Base-by-base conservation (phyloP, 352 stramenopile species). In the Phytophthora quininea region DNA sequence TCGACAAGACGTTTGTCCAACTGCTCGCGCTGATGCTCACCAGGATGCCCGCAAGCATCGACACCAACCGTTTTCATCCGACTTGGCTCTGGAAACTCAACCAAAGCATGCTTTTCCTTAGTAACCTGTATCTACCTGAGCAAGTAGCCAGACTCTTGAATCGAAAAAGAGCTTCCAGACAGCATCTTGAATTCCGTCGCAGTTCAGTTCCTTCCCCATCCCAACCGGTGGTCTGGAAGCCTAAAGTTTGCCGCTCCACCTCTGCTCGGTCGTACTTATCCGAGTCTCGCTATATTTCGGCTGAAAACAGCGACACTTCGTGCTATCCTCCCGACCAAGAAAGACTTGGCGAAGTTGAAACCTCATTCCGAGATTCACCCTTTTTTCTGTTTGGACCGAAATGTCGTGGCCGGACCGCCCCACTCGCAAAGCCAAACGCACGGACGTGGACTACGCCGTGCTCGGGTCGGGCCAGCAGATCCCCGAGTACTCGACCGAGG, bases 361-460 rank as follows among this genome's bases (percentile, higher is more conserved):
- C 33, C 62, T 72, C 69, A 76, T 60, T 76, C 59, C 54, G 57
- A 72, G 58, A 76, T 76, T 76, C 64, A 54, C 69, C 24, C 48
- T 12, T n/a, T n/a, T 33, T 43, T 60, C 32, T 50, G 54, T 71
- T 24, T 24, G 19, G 19, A 24, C 19, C 19, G 19, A 24, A 60
- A 77, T 77, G 64, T 54, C 60, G 54, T 45, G 72, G 55, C 57
- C 59, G 4, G 42, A 74, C 47, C 82, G 83, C 30, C 82, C 82
- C 11, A 64, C 74, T 56, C 86, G 86, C 54, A 87, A 87, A 33
- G 86, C 82, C 30, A 93, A 93, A 77, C 82, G 85, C 47, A 79
- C 79, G 32, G 84, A 88, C 52, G 80, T 93, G 32, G 83, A 93
- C 77, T 93, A 93, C 64, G 86, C 86, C 31, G 80, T 91, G 72